phyloP scores from a whole-genome alignment of 345 rosid species.

The Kandelia obovata region DNA sequence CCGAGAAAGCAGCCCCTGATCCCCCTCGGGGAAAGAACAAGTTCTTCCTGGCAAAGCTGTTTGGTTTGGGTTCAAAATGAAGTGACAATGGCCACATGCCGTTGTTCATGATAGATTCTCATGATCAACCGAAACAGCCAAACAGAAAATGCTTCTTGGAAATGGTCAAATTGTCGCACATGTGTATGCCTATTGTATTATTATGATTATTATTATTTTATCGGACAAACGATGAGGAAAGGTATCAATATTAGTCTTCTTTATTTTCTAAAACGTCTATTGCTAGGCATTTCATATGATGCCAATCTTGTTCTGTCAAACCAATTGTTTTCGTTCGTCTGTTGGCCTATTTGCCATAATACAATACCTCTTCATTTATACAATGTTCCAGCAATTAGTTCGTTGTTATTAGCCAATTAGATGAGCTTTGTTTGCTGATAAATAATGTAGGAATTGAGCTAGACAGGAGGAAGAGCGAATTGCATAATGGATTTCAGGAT shows the following conservation, averaged over 20 bases:
- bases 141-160: not conserved
- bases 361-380: not conserved
- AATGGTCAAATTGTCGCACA: not conserved
- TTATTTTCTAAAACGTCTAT: not conserved
- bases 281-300: not conserved
- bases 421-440: no score
- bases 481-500: no score
- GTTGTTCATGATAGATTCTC: constrained; percentile 1
- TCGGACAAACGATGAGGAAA: not conserved
- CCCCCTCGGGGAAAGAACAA: constrained; percentile 43
- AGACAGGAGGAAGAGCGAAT: no score
- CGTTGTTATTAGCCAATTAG: no score
- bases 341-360: not conserved
- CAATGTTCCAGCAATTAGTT: no score
- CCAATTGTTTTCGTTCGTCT: not conserved
- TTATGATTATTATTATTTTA: not conserved
- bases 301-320: constrained; percentile 6
- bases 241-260: not conserved
- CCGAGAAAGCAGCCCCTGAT: constrained; percentile 17
- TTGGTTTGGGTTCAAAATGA: constrained; percentile 55
- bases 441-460: no score
- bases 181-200: constrained; percentile 9
- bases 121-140: not conserved
- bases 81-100: not conserved
- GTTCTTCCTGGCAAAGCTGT: constrained; percentile 54